phyloP scores from a whole-genome alignment of 148 eudicot species.

The Gaultheria prostrata region DNA sequence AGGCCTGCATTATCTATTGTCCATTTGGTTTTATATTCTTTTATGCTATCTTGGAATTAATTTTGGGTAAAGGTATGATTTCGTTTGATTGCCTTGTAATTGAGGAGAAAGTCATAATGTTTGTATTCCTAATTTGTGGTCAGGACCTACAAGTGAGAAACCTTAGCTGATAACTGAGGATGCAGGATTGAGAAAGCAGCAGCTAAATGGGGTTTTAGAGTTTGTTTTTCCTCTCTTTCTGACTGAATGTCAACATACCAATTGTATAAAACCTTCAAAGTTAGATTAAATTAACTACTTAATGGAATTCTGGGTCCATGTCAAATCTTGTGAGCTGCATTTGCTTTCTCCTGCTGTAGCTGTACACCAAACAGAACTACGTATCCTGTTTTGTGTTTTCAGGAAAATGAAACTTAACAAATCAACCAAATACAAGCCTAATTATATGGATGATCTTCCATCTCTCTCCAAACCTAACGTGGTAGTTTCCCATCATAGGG shows the following conservation, averaged over 20 bases:
- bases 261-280: background rate
- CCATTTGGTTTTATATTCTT: background rate
- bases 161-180: background rate
- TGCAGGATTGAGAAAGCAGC: background rate
- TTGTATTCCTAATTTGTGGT: background rate
- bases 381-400: background rate
- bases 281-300: background rate
- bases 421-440: background rate
- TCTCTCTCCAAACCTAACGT: too few relatives aligned
- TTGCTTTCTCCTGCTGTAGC: background rate
- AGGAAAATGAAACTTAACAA: background rate
- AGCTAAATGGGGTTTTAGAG: background rate
- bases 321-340: background rate
- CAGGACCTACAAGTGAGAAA: conserved; percentile 1
- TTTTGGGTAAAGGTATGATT: background rate
- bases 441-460: background rate
- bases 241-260: background rate
- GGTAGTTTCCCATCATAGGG: too few relatives aligned
- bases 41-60: background rate
- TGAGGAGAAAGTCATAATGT: background rate
- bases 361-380: background rate
- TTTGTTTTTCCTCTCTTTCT: background rate
- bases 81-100: background rate
- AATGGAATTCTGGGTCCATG: background rate
- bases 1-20: background rate